Evolutionary conservation across 2,329 filamentous ascomycete species (phyloP).

Genomic region (Exophiala alcalophila): DNA sequence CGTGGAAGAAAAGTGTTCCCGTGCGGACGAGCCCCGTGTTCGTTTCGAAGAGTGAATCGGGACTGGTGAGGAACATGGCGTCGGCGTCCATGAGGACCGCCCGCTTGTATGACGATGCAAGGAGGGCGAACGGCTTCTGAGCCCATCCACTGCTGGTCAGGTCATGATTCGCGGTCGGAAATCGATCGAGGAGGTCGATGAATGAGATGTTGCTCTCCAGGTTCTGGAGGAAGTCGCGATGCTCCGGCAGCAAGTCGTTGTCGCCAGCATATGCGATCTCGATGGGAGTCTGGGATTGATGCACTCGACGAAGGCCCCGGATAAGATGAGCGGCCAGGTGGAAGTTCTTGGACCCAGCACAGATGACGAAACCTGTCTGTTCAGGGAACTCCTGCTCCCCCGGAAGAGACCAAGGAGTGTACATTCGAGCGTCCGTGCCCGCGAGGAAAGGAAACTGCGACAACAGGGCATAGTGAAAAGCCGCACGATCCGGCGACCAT

Average conservation of each 20-base stretch:
- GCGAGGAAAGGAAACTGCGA: no score
- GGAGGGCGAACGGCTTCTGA: constrained; percentile 28
- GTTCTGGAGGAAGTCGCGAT: neutral
- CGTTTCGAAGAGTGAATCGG: constrained; percentile 20
- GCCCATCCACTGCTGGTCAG: constrained; percentile 18
- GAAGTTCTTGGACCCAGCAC: constrained; percentile 11
- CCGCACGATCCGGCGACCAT: no score
- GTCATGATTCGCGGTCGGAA: constrained; percentile 19
- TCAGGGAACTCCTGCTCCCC: no score
- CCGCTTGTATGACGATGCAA: constrained; percentile 22
- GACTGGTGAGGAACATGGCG: constrained; percentile 20
- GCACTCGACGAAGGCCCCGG: constrained; percentile 17
- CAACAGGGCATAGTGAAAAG: no score
- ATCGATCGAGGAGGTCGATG: constrained; percentile 20
- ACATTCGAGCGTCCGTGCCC: no score
- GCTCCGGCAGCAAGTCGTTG: constrained; percentile 3
- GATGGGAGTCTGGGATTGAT: constrained; percentile 17
- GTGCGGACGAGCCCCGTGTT: constrained; percentile 16
- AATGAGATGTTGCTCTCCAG: constrained; percentile 12
- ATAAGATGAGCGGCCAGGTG: constrained; percentile 20
- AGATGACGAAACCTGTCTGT: constrained; percentile 21
- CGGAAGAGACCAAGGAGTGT: no score
- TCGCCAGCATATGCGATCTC: constrained; percentile 25
- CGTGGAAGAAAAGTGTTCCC: constrained; percentile 26
- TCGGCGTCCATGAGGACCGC: constrained; percentile 26